phyloP scores from a whole-genome alignment of 352 stramenopile genomes.

The Globisporangium rhizosaccharum region DNA sequence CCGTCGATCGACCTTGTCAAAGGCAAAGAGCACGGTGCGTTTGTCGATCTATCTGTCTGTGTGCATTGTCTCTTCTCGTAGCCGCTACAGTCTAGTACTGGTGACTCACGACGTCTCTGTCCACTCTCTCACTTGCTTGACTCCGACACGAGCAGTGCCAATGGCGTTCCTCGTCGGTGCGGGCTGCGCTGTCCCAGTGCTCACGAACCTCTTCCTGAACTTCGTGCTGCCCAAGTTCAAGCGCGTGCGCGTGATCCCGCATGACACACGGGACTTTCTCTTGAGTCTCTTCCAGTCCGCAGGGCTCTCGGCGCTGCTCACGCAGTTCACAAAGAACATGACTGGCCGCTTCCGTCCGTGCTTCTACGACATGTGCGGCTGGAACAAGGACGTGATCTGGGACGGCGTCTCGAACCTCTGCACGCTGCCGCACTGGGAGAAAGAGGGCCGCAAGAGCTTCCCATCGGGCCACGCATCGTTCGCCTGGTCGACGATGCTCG shows the following conservation, averaged over 20 bases:
- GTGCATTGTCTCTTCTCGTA: too few relatives aligned
- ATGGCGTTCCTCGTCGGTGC: conserved; percentile 40
- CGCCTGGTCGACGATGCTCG: conserved; percentile 64
- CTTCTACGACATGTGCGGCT: conserved; percentile 77
- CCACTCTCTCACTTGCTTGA: too few relatives aligned
- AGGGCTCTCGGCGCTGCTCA: conserved; percentile 47
- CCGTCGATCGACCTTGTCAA: conserved; percentile 48
- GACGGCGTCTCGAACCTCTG: conserved; percentile 63
- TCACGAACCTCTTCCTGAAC: conserved; percentile 51
- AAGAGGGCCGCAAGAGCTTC: conserved; percentile 66
- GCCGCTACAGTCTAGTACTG: too few relatives aligned
- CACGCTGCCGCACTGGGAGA: conserved; percentile 33
- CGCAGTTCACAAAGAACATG: conserved; percentile 69
- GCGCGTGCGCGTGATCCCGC: conserved; percentile 38
- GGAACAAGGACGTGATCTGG: conserved; percentile 60
- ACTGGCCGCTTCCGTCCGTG: conserved; percentile 63
- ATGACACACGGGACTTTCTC: conserved; percentile 73
- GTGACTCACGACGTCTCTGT: neutral
- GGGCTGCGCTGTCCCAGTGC: conserved; percentile 31
- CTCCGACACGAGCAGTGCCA: conserved; percentile 23
- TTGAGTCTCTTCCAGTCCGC: conserved; percentile 51
- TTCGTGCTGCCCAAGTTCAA: conserved; percentile 44
- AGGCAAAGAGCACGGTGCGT: conserved; percentile 26
- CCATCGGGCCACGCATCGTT: conserved; percentile 74
- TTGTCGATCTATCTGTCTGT: neutral